Evolutionary conservation across 106 monocot genomes (phyloP), one percentile per base, ranked within the genome.

Genomic region (Apostasia shenzhenica): DNA sequence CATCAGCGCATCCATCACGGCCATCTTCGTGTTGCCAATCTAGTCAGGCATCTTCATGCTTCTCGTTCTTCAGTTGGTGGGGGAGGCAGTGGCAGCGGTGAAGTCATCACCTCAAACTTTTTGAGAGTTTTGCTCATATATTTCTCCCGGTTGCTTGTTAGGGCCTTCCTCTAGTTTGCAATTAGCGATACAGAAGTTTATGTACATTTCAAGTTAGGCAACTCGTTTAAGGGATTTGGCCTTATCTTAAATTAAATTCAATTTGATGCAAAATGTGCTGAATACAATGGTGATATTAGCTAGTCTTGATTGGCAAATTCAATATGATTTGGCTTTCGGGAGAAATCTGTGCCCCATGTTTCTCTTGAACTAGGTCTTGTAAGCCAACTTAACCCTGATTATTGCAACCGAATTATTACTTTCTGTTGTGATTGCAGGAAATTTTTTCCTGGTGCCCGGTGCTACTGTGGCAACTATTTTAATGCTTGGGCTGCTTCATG

Each of bases 401-500:
- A 42, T 63, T 61, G 44, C 41, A 14, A 42, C 39, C 37, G 14
- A 10, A 10, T 8, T 46, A 58, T 41, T 58, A 42, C 6, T 14
- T 57, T 54, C 3, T 45, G 63, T 48, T 64, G 10, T 12, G 9
- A 40, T 39, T 76, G 60, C 61, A 89, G 89, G 85, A 10, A 87
- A 77, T 53, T 82, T 68, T 72, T 79, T 97, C 58, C 38, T 88
- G 42, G 55, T 92, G 14, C 87, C 92, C 74, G 92, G 97, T 60
- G 97, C 97, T 54, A 89, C 97, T 6, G 62, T 83, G 52, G 97
- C 92, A 66, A 90, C 89, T 14, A 80, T 97, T 67, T 59, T 90
- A 13, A 97, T 97, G 97, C 83, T 97, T 66, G 97, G 87, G 56
- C 14, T 75, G 77, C 89, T 97, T 49, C 97, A 92, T 83, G 97